Evolutionary conservation across 164 flowering plant species (phyloP), one percentile per base, ranked within the genome.

Genomic region (Akebia trifoliata): DNA sequence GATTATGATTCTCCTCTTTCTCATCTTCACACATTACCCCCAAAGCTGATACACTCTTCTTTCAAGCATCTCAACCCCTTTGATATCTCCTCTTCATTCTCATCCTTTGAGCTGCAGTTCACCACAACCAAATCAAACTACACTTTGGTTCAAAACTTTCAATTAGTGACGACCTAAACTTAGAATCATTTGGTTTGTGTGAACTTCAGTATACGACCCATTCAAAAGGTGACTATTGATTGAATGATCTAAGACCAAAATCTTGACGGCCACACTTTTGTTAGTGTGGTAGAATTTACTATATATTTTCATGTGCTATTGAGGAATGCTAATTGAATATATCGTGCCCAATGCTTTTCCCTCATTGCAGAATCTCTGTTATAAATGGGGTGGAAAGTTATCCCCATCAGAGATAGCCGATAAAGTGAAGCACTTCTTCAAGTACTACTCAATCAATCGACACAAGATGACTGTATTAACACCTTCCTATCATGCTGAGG

Each of bases 401-500:
- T 71, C 80, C 58, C 88, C 91, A 34, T 53, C 71, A 12, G 94
- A 92, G 69, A 79, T 92, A 20, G 93, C 85, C 20, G 93, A 80
- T 7, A 92, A 89, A 76, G 98, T 89, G 74, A 89, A 92, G 62
- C 72, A 86, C 68, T 92, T 92, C 80, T 89, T 92, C 82, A 89
- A 87, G 75, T 87, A 87, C 61, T 92, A 92, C 62, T 92, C 98
- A 25, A 92, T 89, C 69, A 92, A 92, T 66, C 76, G 98, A 36
- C 98, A 92, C 79, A 92, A 92, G 65, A 89, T 92, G 97, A 92
- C 98, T 29, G 90, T 85, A 10, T 56, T 92, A 39, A 92, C 98
- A 38, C 97, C 98, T 59, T 87, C 97, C 18, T 92, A 89, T 69
- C 97, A 89, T 56, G 98, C 97, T 24, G 96, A 89, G 95, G 98